Conservation (phyloP, 1,284 basidiomycete genomes). For the Ganoderma meredithae region DNA sequence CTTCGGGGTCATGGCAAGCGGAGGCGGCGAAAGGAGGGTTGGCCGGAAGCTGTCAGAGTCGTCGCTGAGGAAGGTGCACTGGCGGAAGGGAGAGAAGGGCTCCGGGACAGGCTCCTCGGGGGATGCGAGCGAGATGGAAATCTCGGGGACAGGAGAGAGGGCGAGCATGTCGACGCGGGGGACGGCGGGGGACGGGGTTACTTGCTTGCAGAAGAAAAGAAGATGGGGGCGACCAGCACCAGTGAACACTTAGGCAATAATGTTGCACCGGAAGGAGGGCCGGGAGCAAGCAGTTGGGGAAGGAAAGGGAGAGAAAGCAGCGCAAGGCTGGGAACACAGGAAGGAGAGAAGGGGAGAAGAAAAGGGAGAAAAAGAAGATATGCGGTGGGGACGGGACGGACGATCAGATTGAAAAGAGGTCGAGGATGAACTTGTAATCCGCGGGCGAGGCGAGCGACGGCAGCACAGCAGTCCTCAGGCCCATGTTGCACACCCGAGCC, state of each 20-base stretch:
- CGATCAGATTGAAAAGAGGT: conserved; percentile 11
- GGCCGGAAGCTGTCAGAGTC: conserved; percentile 62
- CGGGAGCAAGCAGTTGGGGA: conserved; percentile 32
- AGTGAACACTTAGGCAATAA: conserved; percentile 37
- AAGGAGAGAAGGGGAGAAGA: conserved; percentile 37
- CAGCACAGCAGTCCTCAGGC: conserved; percentile 12
- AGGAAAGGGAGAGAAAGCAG: conserved; percentile 35
- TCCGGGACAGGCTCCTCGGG: conserved; percentile 57
- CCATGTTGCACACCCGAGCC: not conserved
- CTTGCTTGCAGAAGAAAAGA: conserved; percentile 29
- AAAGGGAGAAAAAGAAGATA: conserved; percentile 34
- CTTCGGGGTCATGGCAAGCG: conserved; percentile 50
- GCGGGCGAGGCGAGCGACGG: not conserved
- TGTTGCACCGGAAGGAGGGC: conserved; percentile 38
- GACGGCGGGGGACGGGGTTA: conserved; percentile 32
- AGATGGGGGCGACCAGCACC: conserved; percentile 56
- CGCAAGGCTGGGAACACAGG: conserved; percentile 35
- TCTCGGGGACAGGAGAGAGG: conserved; percentile 61
- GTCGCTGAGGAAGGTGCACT: conserved; percentile 40
- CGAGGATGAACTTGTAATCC: conserved; percentile 8
- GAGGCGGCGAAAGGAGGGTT: conserved; percentile 65
- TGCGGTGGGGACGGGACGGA: conserved; percentile 16
- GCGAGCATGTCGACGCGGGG: conserved; percentile 49
- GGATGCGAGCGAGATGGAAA: conserved; percentile 72
- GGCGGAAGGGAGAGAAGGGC: conserved; percentile 72